Evolutionary conservation across 805 yeast species (phyloP).

Genomic region (Zygosaccharomyces siamensis): DNA sequence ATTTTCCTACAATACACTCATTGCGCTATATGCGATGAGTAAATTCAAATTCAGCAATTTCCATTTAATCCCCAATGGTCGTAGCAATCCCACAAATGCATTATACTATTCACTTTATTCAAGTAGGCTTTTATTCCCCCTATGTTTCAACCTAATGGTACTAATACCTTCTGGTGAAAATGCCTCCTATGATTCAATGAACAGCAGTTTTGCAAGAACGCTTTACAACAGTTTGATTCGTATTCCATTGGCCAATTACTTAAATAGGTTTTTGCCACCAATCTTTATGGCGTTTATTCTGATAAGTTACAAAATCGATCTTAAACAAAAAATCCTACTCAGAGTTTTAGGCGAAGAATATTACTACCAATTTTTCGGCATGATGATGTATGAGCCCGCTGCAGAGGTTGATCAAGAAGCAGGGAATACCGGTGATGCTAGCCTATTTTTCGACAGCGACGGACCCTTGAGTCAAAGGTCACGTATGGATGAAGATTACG

Average conservation of each 20-base stretch:
- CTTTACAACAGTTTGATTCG: conserved; percentile 27
- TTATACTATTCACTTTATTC: conserved; percentile 33
- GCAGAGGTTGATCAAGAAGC: conserved; percentile 5
- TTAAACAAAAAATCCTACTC: conserved; percentile 28
- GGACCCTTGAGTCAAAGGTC: conserved; percentile 12
- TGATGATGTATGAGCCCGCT: conserved; percentile 29
- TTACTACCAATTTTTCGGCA: conserved; percentile 34
- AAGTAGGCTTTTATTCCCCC: conserved; percentile 32
- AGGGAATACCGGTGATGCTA: conserved; percentile 6
- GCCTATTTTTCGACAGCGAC: conserved; percentile 5
- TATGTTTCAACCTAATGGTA: conserved; percentile 33
- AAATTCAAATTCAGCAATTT: conserved; percentile 32
- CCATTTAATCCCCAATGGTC: conserved; percentile 33
- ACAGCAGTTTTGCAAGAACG: conserved; percentile 25
- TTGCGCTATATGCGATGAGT: conserved; percentile 32
- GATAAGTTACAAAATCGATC: conserved; percentile 27
- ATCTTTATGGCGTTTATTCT: conserved; percentile 25
- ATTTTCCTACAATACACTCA: conserved; percentile 26
- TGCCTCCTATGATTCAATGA: conserved; percentile 6
- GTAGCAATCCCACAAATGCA: conserved; percentile 32
- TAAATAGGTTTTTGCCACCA: conserved; percentile 30
- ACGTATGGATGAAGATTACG: conserved; percentile 41
- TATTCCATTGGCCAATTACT: conserved; percentile 27
- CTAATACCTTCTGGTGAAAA: conserved; percentile 20
- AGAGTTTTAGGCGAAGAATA: conserved; percentile 32